Base-by-base conservation (phyloP, 129 eudicot species). In the Pseudognaphalium luteoalbum region DNA sequence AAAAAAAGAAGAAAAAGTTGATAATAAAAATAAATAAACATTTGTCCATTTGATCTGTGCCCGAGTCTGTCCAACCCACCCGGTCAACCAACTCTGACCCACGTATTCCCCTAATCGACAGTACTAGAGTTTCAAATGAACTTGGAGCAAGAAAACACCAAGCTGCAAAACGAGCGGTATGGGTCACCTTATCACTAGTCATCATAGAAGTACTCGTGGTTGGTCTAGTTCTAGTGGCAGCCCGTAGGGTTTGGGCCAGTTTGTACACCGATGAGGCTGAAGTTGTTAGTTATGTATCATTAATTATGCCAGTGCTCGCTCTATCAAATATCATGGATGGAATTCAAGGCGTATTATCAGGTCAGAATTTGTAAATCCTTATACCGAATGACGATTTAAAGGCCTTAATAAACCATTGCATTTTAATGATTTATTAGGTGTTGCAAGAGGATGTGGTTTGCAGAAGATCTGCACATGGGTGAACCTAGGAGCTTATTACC, bases 381-480 rank as follows among this genome's bases (percentile, higher is more conserved):
- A 7, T 58, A 67, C 12, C 69, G 2, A 44, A 9, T 25, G 42
- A 39, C 32, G 12, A 41, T 39, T 37, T 47, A 5, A 15, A 2
- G 14, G 30, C 7, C 20, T 35, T 8, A 19, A 20, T 41, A 66
- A 17, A 47, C 54, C n/a, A 47, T 14, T 14, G 28, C 1, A 3
- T 10, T 65, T 33, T 50, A 35, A 72, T 9, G 34, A n/a, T 32
- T 28, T 8, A 6, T n/a, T 6, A 87, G 92, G 92, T 41, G 72
- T 57, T 68, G 89, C 83, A 1, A 80, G 87, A 85, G 92, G 92
- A 74, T 88, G 92, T 72, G 92, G 87, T 28, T 80, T 85, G 89
- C 89, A 88, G 75, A 88, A 80, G 78, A 81, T 78, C 19, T 80
- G 89, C 63, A 82, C 84, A 3, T 81, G 37, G 47, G 88, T 88